Conservation (phyloP, 768 basidiomycete species). For the Phanerochaete carnosa region DNA sequence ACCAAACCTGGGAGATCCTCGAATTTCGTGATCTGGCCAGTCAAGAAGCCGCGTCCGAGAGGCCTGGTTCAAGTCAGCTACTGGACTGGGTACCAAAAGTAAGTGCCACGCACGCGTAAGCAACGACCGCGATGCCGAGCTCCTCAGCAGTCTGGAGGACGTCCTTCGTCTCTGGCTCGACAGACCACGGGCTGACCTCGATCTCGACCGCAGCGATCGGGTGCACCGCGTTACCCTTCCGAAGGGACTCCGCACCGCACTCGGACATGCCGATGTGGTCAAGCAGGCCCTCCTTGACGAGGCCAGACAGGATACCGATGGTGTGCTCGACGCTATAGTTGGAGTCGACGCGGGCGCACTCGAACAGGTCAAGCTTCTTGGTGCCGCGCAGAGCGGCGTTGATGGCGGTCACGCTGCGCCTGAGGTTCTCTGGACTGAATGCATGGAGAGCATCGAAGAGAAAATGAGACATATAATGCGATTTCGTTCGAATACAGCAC, state of each 20-base stretch:
- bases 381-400: slow-evolving; percentile 43
- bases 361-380: slow-evolving; percentile 59
- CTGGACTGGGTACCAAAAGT: not conserved
- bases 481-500: not conserved
- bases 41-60: slow-evolving; percentile 51
- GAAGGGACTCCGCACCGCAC: slow-evolving; percentile 46
- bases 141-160: slow-evolving; percentile 54
- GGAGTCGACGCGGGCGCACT: slow-evolving; percentile 46
- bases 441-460: not conserved
- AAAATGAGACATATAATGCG: not conserved
- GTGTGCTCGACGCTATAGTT: slow-evolving; percentile 43
- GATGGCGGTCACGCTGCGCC: slow-evolving; percentile 43
- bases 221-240: slow-evolving; percentile 37
- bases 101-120: slow-evolving; percentile 45
- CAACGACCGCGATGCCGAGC: slow-evolving; percentile 54
- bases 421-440: slow-evolving; percentile 37
- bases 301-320: slow-evolving; percentile 36
- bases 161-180: slow-evolving; percentile 48
- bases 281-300: slow-evolving; percentile 55
- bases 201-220: slow-evolving; percentile 63
- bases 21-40: slow-evolving; percentile 42
- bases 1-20: slow-evolving; percentile 7
- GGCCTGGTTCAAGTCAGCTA: slow-evolving; percentile 34
- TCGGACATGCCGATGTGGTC: slow-evolving; percentile 60
- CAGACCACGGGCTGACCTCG: slow-evolving; percentile 62